A percentile compares a stretch with the other conserved stretches of the same genome.
phyloP scores from a whole-genome alignment of 768 basidiomycete species.

The Pholiota conissans region DNA sequence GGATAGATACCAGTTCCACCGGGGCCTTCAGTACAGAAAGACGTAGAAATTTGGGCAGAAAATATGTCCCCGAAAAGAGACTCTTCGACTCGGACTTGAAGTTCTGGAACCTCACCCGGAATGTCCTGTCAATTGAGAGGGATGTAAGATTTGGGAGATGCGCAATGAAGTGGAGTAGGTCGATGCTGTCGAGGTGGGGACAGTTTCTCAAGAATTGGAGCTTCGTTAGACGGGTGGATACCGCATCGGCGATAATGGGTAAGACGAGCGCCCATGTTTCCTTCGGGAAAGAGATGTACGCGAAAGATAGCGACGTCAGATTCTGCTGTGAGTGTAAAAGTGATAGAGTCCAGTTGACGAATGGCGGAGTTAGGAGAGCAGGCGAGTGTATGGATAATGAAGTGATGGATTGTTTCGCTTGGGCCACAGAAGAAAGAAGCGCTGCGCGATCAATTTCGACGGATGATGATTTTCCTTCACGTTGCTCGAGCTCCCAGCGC shows the following conservation, averaged over 20 bases:
- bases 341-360: slow-evolving; percentile 20
- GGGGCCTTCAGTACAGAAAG: slow-evolving; percentile 14
- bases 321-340: slow-evolving; percentile 13
- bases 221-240: slow-evolving; percentile 12
- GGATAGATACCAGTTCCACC: slow-evolving; percentile 14
- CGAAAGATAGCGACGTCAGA: slow-evolving; percentile 20
- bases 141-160: slow-evolving; percentile 12
- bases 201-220: slow-evolving; percentile 18
- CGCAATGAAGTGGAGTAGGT: slow-evolving; percentile 17
- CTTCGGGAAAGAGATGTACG: slow-evolving; percentile 16
- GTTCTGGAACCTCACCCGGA: slow-evolving; percentile 13
- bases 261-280: slow-evolving; percentile 17
- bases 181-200: slow-evolving; percentile 13
- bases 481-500: slow-evolving; percentile 20
- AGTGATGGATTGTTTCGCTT: slow-evolving; percentile 7
- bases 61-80: neutral
- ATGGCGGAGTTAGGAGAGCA: slow-evolving; percentile 20
- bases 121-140: slow-evolving; percentile 18
- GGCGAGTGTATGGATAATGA: slow-evolving; percentile 19
- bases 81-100: neutral
- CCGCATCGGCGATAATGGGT: slow-evolving; percentile 16
- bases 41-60: slow-evolving; percentile 7
- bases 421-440: slow-evolving; percentile 6
- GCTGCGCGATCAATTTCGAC: slow-evolving; percentile 8
- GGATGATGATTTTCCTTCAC: slow-evolving; percentile 3